Evolutionary conservation across 202 grass and related monocot genomes (phyloP), one percentile per base, ranked within the genome.

Genomic region (Carex sylvatica): DNA sequence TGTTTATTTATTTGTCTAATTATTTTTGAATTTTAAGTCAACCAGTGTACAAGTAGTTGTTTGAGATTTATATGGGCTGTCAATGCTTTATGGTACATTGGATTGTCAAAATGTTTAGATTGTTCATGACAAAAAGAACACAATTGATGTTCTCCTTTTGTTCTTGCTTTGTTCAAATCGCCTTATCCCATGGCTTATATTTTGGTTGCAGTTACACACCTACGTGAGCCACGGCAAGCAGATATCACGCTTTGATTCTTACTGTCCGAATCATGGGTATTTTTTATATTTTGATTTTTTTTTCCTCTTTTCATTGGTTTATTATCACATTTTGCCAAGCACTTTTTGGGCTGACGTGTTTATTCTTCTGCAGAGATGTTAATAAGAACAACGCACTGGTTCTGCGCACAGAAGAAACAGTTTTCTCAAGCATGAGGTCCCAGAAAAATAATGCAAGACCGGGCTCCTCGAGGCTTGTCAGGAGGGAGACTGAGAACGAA

Each of bases 221-320:
- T 89, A 80, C 0, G 91, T 93, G 85, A 90, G 80, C 68, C 86
- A 87, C 64, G 92, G 92, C 16, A 94, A 85, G 62, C 80, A 98
- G 44, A 59, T 85, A 47, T 87, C 84, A 85, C 88, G 78, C 78
- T 90, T 98, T 85, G 84, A 93, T 82, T 95, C 96, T 55, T 98
- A 93, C 81, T 98, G 96, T 88, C 78, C 86, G 16, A 80, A 81
- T 90, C 96, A 98, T 84, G 87, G 92, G 96, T 98, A 90, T 62
- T 79, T 78, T 72, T 87, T 87, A 49, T 70, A 12, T 67, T 63
- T 38, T 69, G 61, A 61, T 31, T 0, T 66, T 18, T 62, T 16
- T 82, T 53, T 15, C 2, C 2, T 35, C 65, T 38, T 33, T 81
- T 79, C 52, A 81, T 13, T 65, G 85, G 44, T 26, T 5, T 12